Conservation (phyloP, 2,329 filamentous ascomycete genomes). For the Curvularia hawaiiensis region DNA sequence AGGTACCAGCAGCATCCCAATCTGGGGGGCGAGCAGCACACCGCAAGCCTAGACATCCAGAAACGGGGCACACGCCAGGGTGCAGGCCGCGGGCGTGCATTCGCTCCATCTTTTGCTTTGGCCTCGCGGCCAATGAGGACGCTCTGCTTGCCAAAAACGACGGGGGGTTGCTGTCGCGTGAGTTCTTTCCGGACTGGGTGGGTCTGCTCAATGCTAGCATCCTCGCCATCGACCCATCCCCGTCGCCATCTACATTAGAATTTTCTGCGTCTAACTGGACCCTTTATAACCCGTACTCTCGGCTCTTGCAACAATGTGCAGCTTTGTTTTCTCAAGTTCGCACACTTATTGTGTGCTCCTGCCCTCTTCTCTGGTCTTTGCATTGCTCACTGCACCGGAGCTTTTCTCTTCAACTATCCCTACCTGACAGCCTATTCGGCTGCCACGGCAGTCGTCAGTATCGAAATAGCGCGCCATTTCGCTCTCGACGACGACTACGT, state of each 20-base stretch:
- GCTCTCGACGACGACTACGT: not conserved
- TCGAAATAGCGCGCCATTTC: not conserved
- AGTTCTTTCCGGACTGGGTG: conserved; percentile 22
- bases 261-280: conserved; percentile 21
- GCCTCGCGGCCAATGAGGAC: conserved; percentile 6
- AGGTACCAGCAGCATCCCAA: not conserved
- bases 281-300: conserved; percentile 26
- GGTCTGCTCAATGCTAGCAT: conserved; percentile 19
- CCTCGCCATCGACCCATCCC: conserved; percentile 16
- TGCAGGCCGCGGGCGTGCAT: not conserved
- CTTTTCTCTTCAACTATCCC: conserved; percentile 3
- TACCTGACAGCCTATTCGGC: not conserved
- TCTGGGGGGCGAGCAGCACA: conserved; percentile 14
- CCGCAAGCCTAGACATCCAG: not conserved
- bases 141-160: conserved; percentile 6
- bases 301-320: conserved; percentile 8
- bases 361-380: conserved; percentile 1
- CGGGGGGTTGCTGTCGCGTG: conserved; percentile 22
- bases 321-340: conserved; percentile 14
- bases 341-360: conserved; percentile 10
- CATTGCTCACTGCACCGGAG: not conserved
- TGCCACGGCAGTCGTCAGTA: not conserved
- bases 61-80: conserved; percentile 7
- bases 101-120: conserved; percentile 7
- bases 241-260: conserved; percentile 28